These are phyloP conservation scores for Rhodotorula paludigena DNA, from an alignment of 768 basidiomycete species.

Conservation along the genomic window DNA sequence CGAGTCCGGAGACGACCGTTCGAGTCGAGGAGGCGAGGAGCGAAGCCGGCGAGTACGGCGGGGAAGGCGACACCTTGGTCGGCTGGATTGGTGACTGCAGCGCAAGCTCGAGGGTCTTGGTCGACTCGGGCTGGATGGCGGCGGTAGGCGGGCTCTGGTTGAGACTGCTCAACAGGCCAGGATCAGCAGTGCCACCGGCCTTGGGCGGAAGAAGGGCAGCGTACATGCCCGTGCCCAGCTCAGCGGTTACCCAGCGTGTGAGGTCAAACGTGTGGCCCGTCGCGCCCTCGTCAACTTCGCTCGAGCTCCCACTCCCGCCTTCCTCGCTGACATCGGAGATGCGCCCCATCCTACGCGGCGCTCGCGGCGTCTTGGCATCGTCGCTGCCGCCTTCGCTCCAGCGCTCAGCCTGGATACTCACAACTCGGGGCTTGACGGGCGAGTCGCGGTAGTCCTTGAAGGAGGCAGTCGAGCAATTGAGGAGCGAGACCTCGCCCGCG, in stretches of 20 bases:
- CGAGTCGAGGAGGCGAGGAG: slow-evolving; percentile 10
- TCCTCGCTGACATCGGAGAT: background rate
- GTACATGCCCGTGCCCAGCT: background rate
- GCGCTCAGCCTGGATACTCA: background rate
- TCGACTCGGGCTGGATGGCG: slow-evolving; percentile 14
- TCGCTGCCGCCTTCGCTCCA: background rate
- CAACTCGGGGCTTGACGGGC: slow-evolving; percentile 12
- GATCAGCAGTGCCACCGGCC: accelerated
- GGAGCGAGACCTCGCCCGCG: background rate
- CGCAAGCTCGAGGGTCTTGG: slow-evolving; percentile 10
- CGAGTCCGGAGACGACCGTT: background rate
- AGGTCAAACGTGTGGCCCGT: background rate
- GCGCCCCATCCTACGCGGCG: background rate
- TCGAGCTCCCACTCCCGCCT: background rate
- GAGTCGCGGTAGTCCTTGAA: slow-evolving; percentile 17
- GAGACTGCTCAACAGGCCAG: background rate
- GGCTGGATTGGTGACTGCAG: slow-evolving; percentile 2
- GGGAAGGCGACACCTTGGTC: background rate
- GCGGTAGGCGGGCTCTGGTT: slow-evolving; percentile 19
- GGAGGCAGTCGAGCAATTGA: slow-evolving; percentile 4
- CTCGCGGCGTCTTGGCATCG: background rate
- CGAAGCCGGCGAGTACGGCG: background rate
- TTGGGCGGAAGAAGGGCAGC: background rate
- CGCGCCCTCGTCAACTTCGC: background rate
- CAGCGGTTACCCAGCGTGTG: background rate